Conservation (phyloP, 305 asterid genomes). For the Stenogyne calaminthoides region DNA sequence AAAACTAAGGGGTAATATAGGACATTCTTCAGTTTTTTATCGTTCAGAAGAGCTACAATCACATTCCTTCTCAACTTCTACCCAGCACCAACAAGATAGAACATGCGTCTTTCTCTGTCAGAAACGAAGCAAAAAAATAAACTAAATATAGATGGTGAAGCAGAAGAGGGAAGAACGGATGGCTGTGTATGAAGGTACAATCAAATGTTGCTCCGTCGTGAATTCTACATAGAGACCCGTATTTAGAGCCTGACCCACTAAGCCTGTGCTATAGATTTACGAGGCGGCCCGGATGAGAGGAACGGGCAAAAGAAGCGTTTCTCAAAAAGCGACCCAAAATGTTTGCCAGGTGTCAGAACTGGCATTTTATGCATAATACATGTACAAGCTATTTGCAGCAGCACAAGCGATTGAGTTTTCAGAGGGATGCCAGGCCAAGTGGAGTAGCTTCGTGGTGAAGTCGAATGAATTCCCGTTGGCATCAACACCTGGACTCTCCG, state of each 20-base stretch:
- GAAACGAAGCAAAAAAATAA: conserved; percentile 37
- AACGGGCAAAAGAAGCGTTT: conserved; percentile 36
- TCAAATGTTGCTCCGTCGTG: conserved; percentile 33
- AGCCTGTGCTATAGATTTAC: conserved; percentile 42
- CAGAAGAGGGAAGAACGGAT: conserved; percentile 48
- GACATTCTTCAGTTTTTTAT: conserved; percentile 41
- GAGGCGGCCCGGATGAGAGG: conserved; percentile 48
- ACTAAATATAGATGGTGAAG: conserved; percentile 32
- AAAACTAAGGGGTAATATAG: conserved; percentile 43
- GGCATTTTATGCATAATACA: conserved; percentile 79
- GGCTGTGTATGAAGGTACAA: conserved; percentile 40
- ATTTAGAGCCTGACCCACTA: conserved; percentile 30
- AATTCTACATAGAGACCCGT: conserved; percentile 31
- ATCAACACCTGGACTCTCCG: conserved; percentile 82
- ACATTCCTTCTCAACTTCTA: conserved; percentile 51
- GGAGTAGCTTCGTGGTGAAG: conserved; percentile 89
- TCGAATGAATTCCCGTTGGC: conserved; percentile 90
- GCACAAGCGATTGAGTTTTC: conserved; percentile 97
- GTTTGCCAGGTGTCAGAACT: conserved; percentile 39
- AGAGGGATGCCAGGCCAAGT: conserved; percentile 96
- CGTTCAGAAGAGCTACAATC: conserved; percentile 56
- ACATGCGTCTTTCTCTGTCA: no score
- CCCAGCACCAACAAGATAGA: conserved; percentile 48
- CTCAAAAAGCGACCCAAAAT: conserved; percentile 47
- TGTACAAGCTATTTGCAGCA: conserved; percentile 97